phyloP scores from a whole-genome alignment of 768 basidiomycete species.

The Chalciporus pseudorubinellus region DNA sequence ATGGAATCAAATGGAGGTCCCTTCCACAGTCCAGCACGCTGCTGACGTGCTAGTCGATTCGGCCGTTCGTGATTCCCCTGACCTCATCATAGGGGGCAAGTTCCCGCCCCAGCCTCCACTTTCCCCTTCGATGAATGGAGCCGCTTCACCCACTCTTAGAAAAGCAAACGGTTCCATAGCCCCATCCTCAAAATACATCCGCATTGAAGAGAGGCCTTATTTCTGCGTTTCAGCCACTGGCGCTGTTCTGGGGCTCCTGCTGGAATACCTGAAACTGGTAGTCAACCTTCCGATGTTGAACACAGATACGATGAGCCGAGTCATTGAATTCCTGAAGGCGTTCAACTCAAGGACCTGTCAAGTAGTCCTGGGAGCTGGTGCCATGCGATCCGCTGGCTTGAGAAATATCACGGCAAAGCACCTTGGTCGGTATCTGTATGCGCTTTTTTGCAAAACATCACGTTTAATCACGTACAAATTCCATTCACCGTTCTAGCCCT shows the following conservation, averaged over 20 bases:
- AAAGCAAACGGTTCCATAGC: constrained; percentile 20
- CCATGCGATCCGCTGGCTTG: constrained; percentile 97
- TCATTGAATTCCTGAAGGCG: constrained; percentile 94
- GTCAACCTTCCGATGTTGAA: constrained; percentile 86
- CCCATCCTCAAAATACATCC: constrained; percentile 55
- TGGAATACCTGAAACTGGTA: constrained; percentile 86
- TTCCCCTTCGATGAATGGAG: constrained; percentile 11
- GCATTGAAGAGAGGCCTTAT: constrained; percentile 81
- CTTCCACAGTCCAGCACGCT: constrained; percentile 61
- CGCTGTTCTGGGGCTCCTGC: constrained; percentile 64
- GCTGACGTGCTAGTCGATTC: constrained; percentile 73
- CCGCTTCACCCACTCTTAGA: constrained; percentile 12
- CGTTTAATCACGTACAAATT: constrained; percentile 12
- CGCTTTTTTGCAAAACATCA: constrained; percentile 15
- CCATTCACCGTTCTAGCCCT: constrained; percentile 54
- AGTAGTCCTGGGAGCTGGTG: constrained; percentile 96
- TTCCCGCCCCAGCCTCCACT: not conserved
- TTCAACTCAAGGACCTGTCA: constrained; percentile 99
- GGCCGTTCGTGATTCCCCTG: constrained; percentile 78
- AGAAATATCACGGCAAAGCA: constrained; percentile 99
- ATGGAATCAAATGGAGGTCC: constrained; percentile 80
- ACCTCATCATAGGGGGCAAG: constrained; percentile 46
- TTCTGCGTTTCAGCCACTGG: constrained; percentile 85
- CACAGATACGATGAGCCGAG: constrained; percentile 91
- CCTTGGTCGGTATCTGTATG: constrained; percentile 56